Evolutionary conservation across 139 green algal species (phyloP), one percentile per base, ranked within the genome.

Genomic region (Spirogloea muscicola): DNA sequence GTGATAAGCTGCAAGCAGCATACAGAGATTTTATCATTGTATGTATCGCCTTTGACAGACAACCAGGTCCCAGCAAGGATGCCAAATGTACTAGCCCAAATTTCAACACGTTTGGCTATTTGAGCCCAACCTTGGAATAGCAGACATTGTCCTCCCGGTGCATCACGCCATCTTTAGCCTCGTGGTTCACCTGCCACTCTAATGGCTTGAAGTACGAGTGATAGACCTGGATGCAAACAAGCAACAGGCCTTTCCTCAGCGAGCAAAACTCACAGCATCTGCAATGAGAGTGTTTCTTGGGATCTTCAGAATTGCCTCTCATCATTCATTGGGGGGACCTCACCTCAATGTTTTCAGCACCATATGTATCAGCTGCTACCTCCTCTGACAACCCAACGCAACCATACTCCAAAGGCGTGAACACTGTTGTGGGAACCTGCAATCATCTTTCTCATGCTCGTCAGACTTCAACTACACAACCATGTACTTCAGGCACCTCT

Each of bases 391-490:
- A 67, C 0, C 84, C 86, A 7, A 89, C 70, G 58, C 77, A 86
- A 29, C 82, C 82, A 62, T 89, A 90, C 70, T 90, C 84, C 1
- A 89, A 52, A 6, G 86, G 86, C 21, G 84, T 88, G 62, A 87
- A 87, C 58, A 88, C 81, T 1, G 84, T 87, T 18, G 82, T 86
- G 40, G 80, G 68, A n/a, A 72, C 58, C 59, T 80, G 58, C 3
- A 44, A 9, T 85, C 84, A 49, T 77, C 18, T 46, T 79, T 49
- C 64, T 88, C 86, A 51, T 88, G 77, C 81, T 86, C 85, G 57
- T 57, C 49, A 2, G 42, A 16, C 2, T 29, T 71, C 34, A 33
- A 34, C n/a, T 70, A 68, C 3, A 16, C 64, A 31, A 64, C 86
- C 21, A 88, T 58, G 6, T 81, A 71, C n/a, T 48, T 40, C n/a